A percentile compares a stretch with the other conserved stretches of the same genome.
Conservation (phyloP, 148 eudicot species). For the Silene uniflora region DNA sequence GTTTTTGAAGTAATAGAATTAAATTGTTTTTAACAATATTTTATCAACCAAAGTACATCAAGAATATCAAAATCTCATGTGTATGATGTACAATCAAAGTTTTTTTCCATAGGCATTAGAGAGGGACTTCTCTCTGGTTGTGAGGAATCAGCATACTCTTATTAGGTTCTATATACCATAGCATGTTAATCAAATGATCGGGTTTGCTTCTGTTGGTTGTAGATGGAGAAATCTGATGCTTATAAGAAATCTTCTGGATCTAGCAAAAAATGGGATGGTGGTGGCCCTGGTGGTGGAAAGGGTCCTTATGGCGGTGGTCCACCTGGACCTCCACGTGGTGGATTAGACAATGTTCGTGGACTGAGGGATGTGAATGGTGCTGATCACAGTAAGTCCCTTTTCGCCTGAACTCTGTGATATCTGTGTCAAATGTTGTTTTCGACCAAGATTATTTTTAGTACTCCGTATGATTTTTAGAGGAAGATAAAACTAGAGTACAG, state of each 20-base stretch:
- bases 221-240: slow-evolving; percentile 93
- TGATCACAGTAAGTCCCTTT: slow-evolving; percentile 67
- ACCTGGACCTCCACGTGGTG: slow-evolving; percentile 78
- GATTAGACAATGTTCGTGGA: slow-evolving; percentile 59
- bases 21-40: too few relatives aligned
- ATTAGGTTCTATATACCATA: not conserved
- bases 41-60: not conserved
- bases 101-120: not conserved
- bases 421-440: too few relatives aligned
- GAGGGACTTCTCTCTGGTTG: not conserved
- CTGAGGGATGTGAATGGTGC: slow-evolving; percentile 65
- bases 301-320: slow-evolving; percentile 93
- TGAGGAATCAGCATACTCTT: too few relatives aligned
- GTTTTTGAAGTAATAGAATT: too few relatives aligned
- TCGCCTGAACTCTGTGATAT: not conserved
- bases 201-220: slow-evolving; percentile 10
- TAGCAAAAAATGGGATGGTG: slow-evolving; percentile 94
- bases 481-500: too few relatives aligned
- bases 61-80: not conserved
- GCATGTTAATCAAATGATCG: not conserved
- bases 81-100: not conserved
- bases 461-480: too few relatives aligned
- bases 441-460: too few relatives aligned
- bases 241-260: slow-evolving; percentile 71
- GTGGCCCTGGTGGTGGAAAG: slow-evolving; percentile 86